Percentiles rank a stretch among this genome's conserved stretches.
phyloP scores from a whole-genome alignment of 2,329 filamentous ascomycete species.

The Apiospora sp. region DNA sequence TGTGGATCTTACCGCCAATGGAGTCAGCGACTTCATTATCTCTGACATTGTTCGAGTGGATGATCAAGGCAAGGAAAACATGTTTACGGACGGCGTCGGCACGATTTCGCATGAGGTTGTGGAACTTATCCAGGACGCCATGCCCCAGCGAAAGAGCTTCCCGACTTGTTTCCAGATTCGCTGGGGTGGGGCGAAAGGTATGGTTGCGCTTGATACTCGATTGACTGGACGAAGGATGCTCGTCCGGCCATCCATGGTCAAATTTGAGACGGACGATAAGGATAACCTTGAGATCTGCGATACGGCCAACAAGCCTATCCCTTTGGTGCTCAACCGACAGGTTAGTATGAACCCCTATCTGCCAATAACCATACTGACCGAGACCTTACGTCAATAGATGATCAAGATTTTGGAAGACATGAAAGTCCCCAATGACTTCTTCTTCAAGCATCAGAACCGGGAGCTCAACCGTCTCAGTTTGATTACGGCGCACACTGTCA shows the following conservation, averaged over 20 bases:
- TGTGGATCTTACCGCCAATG: conserved; percentile 54
- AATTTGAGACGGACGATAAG: conserved; percentile 68
- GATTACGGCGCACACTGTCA: conserved; percentile 64
- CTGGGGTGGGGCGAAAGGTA: conserved; percentile 78
- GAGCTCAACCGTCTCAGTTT: conserved; percentile 67
- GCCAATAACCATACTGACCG: not conserved
- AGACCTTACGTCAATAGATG: conserved; percentile 51
- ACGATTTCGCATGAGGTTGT: conserved; percentile 71
- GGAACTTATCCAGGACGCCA: conserved; percentile 63
- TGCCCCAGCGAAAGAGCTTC: conserved; percentile 55
- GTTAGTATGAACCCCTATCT: not conserved
- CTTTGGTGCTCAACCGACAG: conserved; percentile 75
- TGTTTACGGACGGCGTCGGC: conserved; percentile 84
- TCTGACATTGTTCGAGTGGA: conserved; percentile 60
- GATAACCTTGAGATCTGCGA: conserved; percentile 76
- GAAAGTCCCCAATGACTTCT: conserved; percentile 63
- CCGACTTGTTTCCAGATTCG: conserved; percentile 80
- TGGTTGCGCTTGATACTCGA: conserved; percentile 73
- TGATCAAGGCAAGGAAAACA: conserved; percentile 44
- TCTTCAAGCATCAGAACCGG: conserved; percentile 69
- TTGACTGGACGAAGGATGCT: conserved; percentile 65
- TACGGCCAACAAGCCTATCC: conserved; percentile 70
- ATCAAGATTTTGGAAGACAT: conserved; percentile 90
- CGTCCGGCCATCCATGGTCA: conserved; percentile 79
- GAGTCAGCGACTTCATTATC: conserved; percentile 47